Evolutionary conservation across 306 rosid species (phyloP), one percentile per base, ranked within the genome.

Genomic region (Acacia confusa): DNA sequence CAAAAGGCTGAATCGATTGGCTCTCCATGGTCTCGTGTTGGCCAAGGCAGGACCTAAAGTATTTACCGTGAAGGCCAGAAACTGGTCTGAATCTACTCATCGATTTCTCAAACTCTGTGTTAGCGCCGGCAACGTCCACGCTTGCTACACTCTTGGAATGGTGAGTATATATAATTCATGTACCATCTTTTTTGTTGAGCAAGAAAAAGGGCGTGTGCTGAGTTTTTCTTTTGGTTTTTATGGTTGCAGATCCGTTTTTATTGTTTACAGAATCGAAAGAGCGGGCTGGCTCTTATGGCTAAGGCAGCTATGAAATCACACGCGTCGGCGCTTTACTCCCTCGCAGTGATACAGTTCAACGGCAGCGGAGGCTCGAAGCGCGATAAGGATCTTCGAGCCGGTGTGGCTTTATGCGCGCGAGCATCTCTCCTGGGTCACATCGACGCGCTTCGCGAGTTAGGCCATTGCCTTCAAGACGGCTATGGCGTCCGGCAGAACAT

Each of bases 401-500:
- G 92, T 45, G 91, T 90, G 11, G 87, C 92, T 25, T 76, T 92
- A 9, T 90, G 94, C 61, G 85, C 88, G 7, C 82, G 94, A 64
- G 97, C 97, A 16, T 90, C 91, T 15, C 84, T 44, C 38, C 88
- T 90, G 30, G 94, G 94, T 73, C 91, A 90, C 81, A 81, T 90
- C 16, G 91, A 86, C 81, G 92, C 91, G 65, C 91, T 90, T 2
- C 94, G 92, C 12, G 97, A 92, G 75, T 79, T 92, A n/a, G 97
- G 92, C 10, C 94, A 90, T 84, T 92, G 97, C 83, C 90, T 92
- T 52, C 88, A 84, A 45, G 97, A 92, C 85, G 97, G 97, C 14
- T 92, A 87, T 72, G 97, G 97, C 1, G 79, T 82, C 44, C 74
- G 83, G 38, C 81, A 82, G 36, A 85, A 88, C 88, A 65, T 85